A percentile compares a stretch with the other conserved stretches of the same genome.
These are phyloP conservation scores for Penicillium palitans DNA, from an alignment of 2,329 filamentous ascomycete species.

Conservation along the genomic window DNA sequence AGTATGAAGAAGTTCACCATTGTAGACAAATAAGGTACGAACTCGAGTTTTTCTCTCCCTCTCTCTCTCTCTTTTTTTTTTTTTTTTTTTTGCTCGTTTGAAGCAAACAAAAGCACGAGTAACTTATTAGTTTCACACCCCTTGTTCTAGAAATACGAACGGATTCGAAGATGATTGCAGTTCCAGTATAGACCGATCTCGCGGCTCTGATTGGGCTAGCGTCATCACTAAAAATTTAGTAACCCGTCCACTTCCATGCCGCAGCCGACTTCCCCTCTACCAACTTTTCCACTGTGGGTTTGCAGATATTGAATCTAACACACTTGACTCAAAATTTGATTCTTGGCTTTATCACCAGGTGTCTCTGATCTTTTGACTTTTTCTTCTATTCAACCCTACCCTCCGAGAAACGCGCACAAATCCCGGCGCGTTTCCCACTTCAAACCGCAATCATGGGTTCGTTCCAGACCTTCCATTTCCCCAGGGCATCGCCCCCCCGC, in stretches of 20 bases:
- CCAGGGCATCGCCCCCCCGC: background rate
- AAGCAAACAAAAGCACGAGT: background rate
- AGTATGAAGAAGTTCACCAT: background rate
- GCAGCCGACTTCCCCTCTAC: constrained; percentile 31
- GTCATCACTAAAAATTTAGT: constrained; percentile 46
- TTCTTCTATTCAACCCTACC: constrained; percentile 24
- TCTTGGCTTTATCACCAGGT: constrained; percentile 22
- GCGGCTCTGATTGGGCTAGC: constrained; percentile 44
- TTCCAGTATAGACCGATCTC: constrained; percentile 13
- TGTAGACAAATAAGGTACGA: background rate
- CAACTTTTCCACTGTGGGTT: constrained; percentile 28
- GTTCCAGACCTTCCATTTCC: constrained; percentile 26
- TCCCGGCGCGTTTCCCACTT: constrained; percentile 41
- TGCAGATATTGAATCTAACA: constrained; percentile 16
- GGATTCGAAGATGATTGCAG: background rate
- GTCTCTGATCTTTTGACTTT: constrained; percentile 23
- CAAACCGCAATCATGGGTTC: constrained; percentile 62
- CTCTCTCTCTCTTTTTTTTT: no score
- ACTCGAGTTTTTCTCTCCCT: no score
- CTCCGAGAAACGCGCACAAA: constrained; percentile 43
- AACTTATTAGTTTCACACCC: background rate
- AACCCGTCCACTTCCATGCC: constrained; percentile 34
- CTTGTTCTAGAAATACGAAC: background rate
- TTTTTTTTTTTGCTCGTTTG: no score
- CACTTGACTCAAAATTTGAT: constrained; percentile 26